These are phyloP conservation scores for Mrakia gelida DNA, from an alignment of 768 basidiomycete species.

Conservation along the genomic window DNA sequence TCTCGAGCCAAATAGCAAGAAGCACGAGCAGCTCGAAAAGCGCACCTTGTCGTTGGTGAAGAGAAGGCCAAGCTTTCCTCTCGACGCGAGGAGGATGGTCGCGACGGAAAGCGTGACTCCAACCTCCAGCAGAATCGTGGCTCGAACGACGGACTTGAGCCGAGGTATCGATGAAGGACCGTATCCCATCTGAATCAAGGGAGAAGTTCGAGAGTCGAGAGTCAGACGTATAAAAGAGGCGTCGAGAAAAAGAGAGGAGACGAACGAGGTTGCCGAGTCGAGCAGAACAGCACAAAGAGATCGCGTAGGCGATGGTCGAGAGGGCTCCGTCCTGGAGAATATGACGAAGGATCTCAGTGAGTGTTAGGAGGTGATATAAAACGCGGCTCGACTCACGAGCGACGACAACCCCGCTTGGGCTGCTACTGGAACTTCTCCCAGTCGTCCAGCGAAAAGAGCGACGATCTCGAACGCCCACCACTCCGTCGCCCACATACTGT, in stretches of 20 bases:
- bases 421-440: slow-evolving; percentile 63
- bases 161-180: slow-evolving; percentile 55
- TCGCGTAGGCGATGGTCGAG: slow-evolving; percentile 73
- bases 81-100: slow-evolving; percentile 55
- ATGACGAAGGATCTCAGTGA: not conserved
- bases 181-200: slow-evolving; percentile 38
- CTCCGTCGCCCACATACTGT: slow-evolving; percentile 67
- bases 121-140: slow-evolving; percentile 62
- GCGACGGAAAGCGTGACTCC: slow-evolving; percentile 59
- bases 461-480: slow-evolving; percentile 83
- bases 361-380: not conserved
- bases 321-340: slow-evolving; percentile 37
- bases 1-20: slow-evolving; percentile 47
- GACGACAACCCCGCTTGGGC: slow-evolving; percentile 55
- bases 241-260: not conserved
- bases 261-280: slow-evolving; percentile 64
- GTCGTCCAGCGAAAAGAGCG: slow-evolving; percentile 66
- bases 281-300: slow-evolving; percentile 62
- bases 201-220: too few species aligned
- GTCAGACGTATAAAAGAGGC: not conserved
- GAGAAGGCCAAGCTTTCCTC: slow-evolving; percentile 63
- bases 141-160: slow-evolving; percentile 60
- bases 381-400: not conserved
- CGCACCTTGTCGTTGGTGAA: slow-evolving; percentile 62
- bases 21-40: slow-evolving; percentile 49